These are phyloP conservation scores for Cymodocea nodosa DNA, from an alignment of 116 monocot genomes.

Conservation along the genomic window DNA sequence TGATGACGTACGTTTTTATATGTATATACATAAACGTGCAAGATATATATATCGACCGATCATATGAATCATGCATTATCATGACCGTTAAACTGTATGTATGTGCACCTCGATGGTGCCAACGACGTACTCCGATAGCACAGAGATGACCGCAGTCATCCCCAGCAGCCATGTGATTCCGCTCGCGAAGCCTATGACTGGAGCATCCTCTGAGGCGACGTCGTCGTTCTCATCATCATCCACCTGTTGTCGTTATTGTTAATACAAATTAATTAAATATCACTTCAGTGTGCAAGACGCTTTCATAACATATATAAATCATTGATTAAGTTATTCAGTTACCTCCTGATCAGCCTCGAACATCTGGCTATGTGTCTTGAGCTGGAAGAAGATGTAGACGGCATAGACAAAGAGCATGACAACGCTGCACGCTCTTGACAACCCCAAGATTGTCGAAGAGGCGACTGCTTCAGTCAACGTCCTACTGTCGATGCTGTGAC, in stretches of 20 bases:
- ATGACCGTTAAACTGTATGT: background rate
- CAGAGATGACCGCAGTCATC: constrained; percentile 33
- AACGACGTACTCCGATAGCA: constrained; percentile 52
- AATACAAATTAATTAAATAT: no score
- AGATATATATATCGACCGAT: no score
- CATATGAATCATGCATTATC: background rate
- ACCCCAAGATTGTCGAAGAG: constrained; percentile 6
- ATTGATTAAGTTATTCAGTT: no score
- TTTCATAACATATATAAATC: no score
- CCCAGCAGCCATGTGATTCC: constrained; percentile 34
- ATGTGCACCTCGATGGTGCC: constrained; percentile 44
- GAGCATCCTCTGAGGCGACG: constrained; percentile 10
- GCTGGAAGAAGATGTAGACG: constrained; percentile 52
- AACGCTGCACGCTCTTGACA: constrained; percentile 43
- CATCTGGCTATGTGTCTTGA: constrained; percentile 42
- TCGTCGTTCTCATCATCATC: constrained; percentile 25
- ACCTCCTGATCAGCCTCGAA: constrained; percentile 20
- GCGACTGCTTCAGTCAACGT: background rate
- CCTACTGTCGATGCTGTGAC: background rate
- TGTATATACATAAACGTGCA: no score
- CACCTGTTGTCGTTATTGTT: background rate
- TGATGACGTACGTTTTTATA: background rate
- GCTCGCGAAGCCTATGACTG: constrained; percentile 42
- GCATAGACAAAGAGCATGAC: constrained; percentile 42
- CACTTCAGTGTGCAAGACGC: no score